phyloP scores from a whole-genome alignment of 306 rosid species.

The Lotus japonicus region DNA sequence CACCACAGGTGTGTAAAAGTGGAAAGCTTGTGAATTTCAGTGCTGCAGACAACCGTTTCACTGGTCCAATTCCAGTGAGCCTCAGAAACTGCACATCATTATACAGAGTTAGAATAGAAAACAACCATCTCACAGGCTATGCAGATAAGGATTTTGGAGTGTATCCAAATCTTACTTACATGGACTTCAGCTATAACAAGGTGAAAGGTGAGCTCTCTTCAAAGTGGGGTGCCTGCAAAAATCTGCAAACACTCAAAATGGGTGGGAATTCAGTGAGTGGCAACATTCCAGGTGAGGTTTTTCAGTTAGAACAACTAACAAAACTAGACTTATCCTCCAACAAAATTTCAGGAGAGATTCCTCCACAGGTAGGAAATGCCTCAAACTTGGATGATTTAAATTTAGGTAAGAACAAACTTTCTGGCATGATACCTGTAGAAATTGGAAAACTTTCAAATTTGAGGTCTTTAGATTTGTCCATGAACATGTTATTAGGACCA shows the following conservation, averaged over 20 bases:
- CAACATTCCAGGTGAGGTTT: slow-evolving; percentile 38
- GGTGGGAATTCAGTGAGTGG: slow-evolving; percentile 40
- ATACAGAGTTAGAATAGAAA: slow-evolving; percentile 40
- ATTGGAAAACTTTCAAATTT: slow-evolving; percentile 37
- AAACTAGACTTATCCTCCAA: slow-evolving; percentile 40
- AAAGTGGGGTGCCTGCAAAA: slow-evolving; percentile 43
- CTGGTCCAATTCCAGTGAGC: slow-evolving; percentile 43
- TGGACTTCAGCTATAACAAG: slow-evolving; percentile 47
- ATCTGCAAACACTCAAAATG: slow-evolving; percentile 26
- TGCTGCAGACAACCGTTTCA: slow-evolving; percentile 40
- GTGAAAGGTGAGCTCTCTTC: slow-evolving; percentile 34
- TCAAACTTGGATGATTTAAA: slow-evolving; percentile 14
- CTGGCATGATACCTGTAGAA: slow-evolving; percentile 33
- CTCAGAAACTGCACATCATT: slow-evolving; percentile 37
- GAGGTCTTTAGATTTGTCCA: slow-evolving; percentile 36
- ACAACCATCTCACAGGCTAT: slow-evolving; percentile 34
- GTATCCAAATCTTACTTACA: slow-evolving; percentile 43
- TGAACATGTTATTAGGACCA: slow-evolving; percentile 36
- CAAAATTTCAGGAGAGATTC: slow-evolving; percentile 43
- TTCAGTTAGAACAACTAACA: slow-evolving; percentile 18
- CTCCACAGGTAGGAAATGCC: slow-evolving; percentile 28
- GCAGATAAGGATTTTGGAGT: slow-evolving; percentile 46
- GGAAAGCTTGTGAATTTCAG: slow-evolving; percentile 45
- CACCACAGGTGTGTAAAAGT: slow-evolving; percentile 43
- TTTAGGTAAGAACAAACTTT: slow-evolving; percentile 31